These are phyloP conservation scores for Phytophthora idaei DNA, from an alignment of 352 stramenopile species.

Conservation along the genomic window DNA sequence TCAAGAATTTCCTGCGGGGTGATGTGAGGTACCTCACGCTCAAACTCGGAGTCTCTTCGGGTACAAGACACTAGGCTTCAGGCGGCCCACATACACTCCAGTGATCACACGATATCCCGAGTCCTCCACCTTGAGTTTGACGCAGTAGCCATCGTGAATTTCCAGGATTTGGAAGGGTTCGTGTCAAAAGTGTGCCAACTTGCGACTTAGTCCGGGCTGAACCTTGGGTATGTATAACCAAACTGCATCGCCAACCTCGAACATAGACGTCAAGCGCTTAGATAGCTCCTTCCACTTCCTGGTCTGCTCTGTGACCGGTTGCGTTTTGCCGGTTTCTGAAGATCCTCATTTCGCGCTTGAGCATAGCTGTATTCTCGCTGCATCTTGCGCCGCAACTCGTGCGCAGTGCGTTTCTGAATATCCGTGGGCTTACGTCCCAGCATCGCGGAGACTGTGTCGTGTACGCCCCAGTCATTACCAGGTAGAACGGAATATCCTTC, in stretches of 20 bases:
- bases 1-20: too few relatives aligned
- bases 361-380: conserved; percentile 15
- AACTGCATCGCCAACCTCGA: neutral
- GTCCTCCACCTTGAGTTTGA: conserved; percentile 6
- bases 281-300: conserved; percentile 16
- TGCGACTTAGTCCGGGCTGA: conserved; percentile 3
- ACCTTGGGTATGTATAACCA: neutral
- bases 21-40: too few relatives aligned
- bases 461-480: neutral
- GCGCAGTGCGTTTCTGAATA: conserved; percentile 1
- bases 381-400: conserved; percentile 10
- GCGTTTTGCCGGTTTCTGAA: conserved; percentile 13
- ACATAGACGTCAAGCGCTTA: conserved; percentile 5
- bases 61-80: conserved; percentile 7
- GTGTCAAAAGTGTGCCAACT: conserved; percentile 14
- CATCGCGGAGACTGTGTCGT: conserved; percentile 1
- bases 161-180: conserved; percentile 15
- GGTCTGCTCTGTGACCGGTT: neutral
- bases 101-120: conserved; percentile 15
- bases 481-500: conserved; percentile 12
- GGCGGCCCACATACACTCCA: conserved; percentile 7
- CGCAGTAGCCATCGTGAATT: conserved; percentile 7
- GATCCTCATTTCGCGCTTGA: neutral
- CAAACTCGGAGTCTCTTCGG: neutral
- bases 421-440: conserved; percentile 7